Conservation (phyloP, 495 filamentous ascomycete species). For the Podospora tetraspora region DNA sequence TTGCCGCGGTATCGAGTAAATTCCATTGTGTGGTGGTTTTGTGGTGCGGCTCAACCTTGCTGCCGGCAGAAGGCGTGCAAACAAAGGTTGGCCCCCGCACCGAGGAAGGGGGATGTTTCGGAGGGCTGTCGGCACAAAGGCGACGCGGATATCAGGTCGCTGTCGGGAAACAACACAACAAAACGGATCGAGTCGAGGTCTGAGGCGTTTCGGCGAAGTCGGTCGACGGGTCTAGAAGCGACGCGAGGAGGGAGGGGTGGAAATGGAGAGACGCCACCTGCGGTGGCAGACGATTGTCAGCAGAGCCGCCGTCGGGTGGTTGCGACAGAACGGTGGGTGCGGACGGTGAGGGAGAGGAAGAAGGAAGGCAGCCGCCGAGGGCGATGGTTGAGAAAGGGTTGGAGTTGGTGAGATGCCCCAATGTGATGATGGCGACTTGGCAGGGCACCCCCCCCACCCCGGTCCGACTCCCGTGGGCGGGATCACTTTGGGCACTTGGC, state of each 20-base stretch:
- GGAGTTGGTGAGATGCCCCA: not conserved
- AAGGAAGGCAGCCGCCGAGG: not conserved
- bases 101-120: not conserved
- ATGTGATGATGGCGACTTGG: slow-evolving; percentile 5
- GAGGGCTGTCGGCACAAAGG: not conserved
- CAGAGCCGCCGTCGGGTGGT: not conserved
- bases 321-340: not conserved
- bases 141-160: not conserved
- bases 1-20: not conserved
- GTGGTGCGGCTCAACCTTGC: not conserved
- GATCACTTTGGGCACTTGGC: not conserved
- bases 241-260: not conserved
- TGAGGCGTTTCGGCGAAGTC: not conserved
- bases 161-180: not conserved
- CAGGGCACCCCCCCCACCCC: not conserved
- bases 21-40: not conserved
- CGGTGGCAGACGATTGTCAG: not conserved
- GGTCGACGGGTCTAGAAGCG: not conserved
- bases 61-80: not conserved
- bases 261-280: not conserved
- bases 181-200: not conserved
- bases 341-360: not conserved
- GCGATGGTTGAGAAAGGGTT: not conserved
- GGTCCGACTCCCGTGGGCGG: not conserved
- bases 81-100: not conserved